Percentiles rank a stretch among this genome's conserved stretches.
These are phyloP conservation scores for Fusarium nisikadoi DNA, from an alignment of 2,329 filamentous ascomycete genomes.

Conservation along the genomic window DNA sequence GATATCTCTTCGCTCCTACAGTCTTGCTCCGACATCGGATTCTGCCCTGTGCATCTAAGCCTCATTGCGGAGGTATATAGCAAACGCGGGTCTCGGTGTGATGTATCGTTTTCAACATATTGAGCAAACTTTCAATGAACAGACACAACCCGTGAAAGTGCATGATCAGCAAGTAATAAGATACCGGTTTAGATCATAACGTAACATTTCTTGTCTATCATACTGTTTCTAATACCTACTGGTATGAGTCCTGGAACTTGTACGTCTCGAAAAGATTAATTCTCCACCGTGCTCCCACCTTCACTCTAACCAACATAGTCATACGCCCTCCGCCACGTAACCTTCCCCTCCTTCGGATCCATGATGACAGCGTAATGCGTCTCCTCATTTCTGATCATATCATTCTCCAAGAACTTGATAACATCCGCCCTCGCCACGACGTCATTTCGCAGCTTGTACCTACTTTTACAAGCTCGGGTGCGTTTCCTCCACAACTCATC, in stretches of 20 bases:
- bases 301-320: not conserved
- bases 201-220: too few species aligned
- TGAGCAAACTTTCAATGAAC: too few species aligned
- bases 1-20: rapidly evolving
- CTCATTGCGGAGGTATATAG: too few species aligned
- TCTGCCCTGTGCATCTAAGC: rapidly evolving
- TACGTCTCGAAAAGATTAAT: rapidly evolving
- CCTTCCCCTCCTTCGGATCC: conserved; percentile 58
- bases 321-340: conserved; percentile 34
- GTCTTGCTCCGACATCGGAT: not conserved
- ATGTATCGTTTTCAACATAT: too few species aligned
- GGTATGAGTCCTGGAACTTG: not conserved
- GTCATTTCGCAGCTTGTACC: not conserved
- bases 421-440: conserved; percentile 38
- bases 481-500: conserved; percentile 35
- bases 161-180: too few species aligned
- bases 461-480: not conserved
- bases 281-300: rapidly evolving
- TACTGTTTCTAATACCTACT: too few species aligned
- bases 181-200: too few species aligned
- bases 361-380: conserved; percentile 54
- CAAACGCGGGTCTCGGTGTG: too few species aligned
- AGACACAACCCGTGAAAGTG: too few species aligned
- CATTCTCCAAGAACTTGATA: conserved; percentile 38
- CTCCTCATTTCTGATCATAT: conserved; percentile 43